phyloP scores from a whole-genome alignment of 495 filamentous ascomycete genomes.

The Trichoderma erinaceum region DNA sequence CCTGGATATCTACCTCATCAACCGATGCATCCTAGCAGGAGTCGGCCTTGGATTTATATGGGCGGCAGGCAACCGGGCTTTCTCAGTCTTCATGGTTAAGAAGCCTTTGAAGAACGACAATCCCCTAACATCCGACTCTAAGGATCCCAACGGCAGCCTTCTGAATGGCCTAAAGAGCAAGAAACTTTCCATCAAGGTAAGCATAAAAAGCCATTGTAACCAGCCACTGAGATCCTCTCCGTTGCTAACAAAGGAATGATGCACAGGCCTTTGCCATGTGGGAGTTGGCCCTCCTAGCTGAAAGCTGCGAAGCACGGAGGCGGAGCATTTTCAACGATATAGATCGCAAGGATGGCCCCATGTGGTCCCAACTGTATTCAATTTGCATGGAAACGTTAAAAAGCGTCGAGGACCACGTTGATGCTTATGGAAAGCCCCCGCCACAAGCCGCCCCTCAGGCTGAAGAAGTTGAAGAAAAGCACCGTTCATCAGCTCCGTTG shows the following conservation, averaged over 20 bases:
- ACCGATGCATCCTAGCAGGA: slow-evolving; percentile 58
- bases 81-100: slow-evolving; percentile 68
- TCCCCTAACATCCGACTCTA: slow-evolving; percentile 76
- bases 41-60: slow-evolving; percentile 63
- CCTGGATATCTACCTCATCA: slow-evolving; percentile 49
- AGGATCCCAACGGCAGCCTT: slow-evolving; percentile 87
- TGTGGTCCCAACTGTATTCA: slow-evolving; percentile 72
- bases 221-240: not conserved
- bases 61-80: slow-evolving; percentile 67
- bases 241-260: not conserved
- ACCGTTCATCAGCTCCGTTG: slow-evolving; percentile 41
- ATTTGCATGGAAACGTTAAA: slow-evolving; percentile 62
- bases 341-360: slow-evolving; percentile 68
- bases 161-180: slow-evolving; percentile 75
- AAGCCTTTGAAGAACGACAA: slow-evolving; percentile 75
- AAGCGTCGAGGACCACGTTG: slow-evolving; percentile 58
- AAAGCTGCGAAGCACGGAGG: slow-evolving; percentile 63
- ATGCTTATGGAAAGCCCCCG: slow-evolving; percentile 48
- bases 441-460: slow-evolving; percentile 25
- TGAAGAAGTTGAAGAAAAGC: slow-evolving; percentile 23
- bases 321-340: slow-evolving; percentile 84
- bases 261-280: slow-evolving; percentile 75
- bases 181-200: slow-evolving; percentile 55
- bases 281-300: slow-evolving; percentile 77
- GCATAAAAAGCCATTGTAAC: slow-evolving; percentile 17